phyloP scores from a whole-genome alignment of 768 basidiomycete genomes.

The Kwoniella sp. region DNA sequence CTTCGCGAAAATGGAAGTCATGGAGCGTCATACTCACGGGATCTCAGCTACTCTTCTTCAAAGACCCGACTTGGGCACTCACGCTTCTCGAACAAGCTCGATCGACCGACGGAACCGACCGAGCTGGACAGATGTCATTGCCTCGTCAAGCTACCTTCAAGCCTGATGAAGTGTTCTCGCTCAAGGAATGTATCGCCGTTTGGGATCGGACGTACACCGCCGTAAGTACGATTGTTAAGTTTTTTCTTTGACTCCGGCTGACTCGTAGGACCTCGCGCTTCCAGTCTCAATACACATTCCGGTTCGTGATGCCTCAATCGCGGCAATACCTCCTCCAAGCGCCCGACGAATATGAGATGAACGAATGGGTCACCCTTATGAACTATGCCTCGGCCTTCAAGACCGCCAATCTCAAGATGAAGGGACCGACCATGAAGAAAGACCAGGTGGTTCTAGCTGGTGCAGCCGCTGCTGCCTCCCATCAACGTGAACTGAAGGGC shows the following conservation, averaged over 20 bases:
- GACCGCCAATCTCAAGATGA: slow-evolving; percentile 77
- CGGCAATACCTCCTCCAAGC: slow-evolving; percentile 82
- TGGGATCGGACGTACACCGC: slow-evolving; percentile 75
- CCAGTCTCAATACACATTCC: slow-evolving; percentile 72
- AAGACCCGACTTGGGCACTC: slow-evolving; percentile 54
- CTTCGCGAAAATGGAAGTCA: slow-evolving; percentile 82
- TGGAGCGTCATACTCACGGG: slow-evolving; percentile 84
- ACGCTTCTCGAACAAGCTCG: slow-evolving; percentile 45
- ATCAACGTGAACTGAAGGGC: slow-evolving; percentile 61
- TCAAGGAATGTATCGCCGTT: slow-evolving; percentile 77
- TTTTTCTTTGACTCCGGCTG: too few species aligned
- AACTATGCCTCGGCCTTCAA: slow-evolving; percentile 95
- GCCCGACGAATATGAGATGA: slow-evolving; percentile 68
- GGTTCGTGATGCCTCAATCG: slow-evolving; percentile 73
- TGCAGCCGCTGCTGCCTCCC: slow-evolving; percentile 80
- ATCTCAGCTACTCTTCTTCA: slow-evolving; percentile 87
- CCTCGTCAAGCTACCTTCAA: slow-evolving; percentile 59
- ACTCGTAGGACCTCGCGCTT: neutral
- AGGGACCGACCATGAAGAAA: slow-evolving; percentile 69
- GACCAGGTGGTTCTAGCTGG: slow-evolving; percentile 76
- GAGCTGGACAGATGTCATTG: slow-evolving; percentile 40
- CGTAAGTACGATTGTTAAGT: slow-evolving; percentile 59
- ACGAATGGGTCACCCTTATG: slow-evolving; percentile 86
- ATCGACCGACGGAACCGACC: slow-evolving; percentile 2
- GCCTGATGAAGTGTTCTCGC: slow-evolving; percentile 81